These are phyloP conservation scores for Corylus avellana DNA, from an alignment of 306 rosid species.

Conservation along the genomic window DNA sequence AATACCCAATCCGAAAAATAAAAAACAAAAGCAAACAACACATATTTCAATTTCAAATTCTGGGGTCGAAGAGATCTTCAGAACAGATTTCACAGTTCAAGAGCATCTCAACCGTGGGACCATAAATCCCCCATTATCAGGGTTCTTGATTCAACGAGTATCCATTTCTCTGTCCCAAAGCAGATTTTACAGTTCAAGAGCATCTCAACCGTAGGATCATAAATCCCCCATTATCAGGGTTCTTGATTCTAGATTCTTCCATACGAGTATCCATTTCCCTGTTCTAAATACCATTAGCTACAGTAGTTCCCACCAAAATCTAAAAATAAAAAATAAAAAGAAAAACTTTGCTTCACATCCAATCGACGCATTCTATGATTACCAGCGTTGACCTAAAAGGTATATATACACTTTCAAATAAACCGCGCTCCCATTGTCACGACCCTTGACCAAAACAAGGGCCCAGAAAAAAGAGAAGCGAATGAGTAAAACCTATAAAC, in stretches of 20 bases:
- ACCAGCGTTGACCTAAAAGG: conserved; percentile 1
- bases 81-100: not conserved
- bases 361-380: not conserved
- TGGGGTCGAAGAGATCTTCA: conserved; percentile 3
- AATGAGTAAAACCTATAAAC: not conserved
- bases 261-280: not conserved
- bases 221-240: not conserved
- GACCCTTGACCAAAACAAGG: not conserved
- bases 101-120: conserved; percentile 9
- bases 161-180: not conserved
- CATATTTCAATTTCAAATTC: not conserved
- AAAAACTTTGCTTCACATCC: conserved; percentile 17
- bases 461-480: too few relatives aligned
- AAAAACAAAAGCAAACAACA: not conserved
- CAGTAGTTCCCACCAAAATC: not conserved
- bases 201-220: not conserved
- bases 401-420: not conserved
- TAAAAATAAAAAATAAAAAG: not conserved
- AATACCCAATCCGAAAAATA: not conserved
- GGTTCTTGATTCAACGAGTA: not conserved
- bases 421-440: not conserved
- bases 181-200: too few relatives aligned
- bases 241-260: not conserved
- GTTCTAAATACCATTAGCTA: not conserved
- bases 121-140: not conserved